A percentile compares a stretch with the other conserved stretches of the same genome.
These are phyloP conservation scores for Cinnamomum micranthum DNA, from an alignment of 164 flowering plant genomes.

Conservation along the genomic window DNA sequence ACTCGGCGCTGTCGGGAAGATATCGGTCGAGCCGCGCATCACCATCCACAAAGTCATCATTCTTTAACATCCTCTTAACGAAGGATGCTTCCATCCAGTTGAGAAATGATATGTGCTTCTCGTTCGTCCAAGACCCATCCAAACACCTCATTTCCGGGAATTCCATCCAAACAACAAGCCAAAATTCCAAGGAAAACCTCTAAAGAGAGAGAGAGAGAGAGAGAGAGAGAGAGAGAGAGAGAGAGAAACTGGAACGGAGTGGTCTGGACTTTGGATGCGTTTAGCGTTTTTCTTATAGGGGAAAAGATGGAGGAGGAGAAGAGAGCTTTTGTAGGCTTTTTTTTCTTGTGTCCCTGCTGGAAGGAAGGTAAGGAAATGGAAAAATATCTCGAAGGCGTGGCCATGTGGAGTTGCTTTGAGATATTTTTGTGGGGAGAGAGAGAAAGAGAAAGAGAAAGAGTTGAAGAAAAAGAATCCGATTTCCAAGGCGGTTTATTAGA, in stretches of 20 bases:
- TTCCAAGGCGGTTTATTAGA: neutral
- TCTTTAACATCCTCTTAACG: conserved; percentile 44
- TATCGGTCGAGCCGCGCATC: conserved; percentile 41
- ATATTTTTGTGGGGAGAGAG: neutral
- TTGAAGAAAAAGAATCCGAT: neutral
- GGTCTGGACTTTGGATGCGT: neutral
- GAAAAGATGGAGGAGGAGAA: neutral
- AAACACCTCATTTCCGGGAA: neutral
- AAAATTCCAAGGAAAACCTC: too few relatives aligned
- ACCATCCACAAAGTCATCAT: conserved; percentile 1
- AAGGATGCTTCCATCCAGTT: conserved; percentile 56
- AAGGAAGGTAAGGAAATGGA: neutral
- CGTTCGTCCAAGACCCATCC: conserved; percentile 50
- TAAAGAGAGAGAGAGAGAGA: too few relatives aligned
- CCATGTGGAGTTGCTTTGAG: neutral
- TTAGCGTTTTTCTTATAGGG: neutral
- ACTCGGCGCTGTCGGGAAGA: conserved; percentile 55
- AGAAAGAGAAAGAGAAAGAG: too few relatives aligned
- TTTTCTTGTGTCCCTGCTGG: neutral
- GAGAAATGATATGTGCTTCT: conserved; percentile 49
- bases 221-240: neutral
- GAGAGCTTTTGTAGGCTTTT: neutral
- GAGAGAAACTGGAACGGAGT: neutral
- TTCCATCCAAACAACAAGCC: neutral
- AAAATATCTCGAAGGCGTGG: neutral